These are phyloP conservation scores for Myotisia sp. DNA, from an alignment of 2,329 filamentous ascomycete genomes.

Conservation along the genomic window DNA sequence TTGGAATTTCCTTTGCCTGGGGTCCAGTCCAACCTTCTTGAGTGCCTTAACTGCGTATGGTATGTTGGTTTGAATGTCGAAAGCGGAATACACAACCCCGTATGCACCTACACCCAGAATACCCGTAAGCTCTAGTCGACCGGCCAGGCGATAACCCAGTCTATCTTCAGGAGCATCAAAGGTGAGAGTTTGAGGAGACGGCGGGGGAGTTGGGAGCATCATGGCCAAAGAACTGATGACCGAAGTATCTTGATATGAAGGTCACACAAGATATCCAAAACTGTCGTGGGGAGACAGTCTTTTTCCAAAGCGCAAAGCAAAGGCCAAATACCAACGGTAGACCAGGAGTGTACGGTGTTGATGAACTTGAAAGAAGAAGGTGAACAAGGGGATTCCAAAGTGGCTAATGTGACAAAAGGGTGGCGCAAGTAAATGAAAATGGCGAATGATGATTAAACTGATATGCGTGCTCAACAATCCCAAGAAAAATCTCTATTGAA, in stretches of 20 bases:
- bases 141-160: conserved; percentile 68
- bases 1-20: conserved; percentile 77
- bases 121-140: conserved; percentile 65
- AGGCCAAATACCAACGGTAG: too few relatives aligned
- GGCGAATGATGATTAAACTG: too few relatives aligned
- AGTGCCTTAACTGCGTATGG: conserved; percentile 94
- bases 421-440: not conserved
- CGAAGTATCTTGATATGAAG: too few relatives aligned
- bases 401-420: conserved; percentile 1
- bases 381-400: conserved; percentile 1
- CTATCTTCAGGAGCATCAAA: conserved; percentile 63
- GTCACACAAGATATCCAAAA: too few relatives aligned
- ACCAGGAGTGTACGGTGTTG: not conserved
- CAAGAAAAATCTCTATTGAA: too few relatives aligned
- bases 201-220: conserved; percentile 31
- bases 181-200: conserved; percentile 27
- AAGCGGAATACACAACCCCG: conserved; percentile 83
- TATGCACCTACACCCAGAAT: conserved; percentile 91
- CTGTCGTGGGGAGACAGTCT: too few relatives aligned
- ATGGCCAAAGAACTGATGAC: conserved; percentile 20
- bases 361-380: not conserved
- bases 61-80: conserved; percentile 65
- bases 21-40: conserved; percentile 84
- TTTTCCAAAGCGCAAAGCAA: too few relatives aligned
- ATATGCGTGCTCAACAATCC: not conserved